Conservation (phyloP, 768 basidiomycete species). For the Suillus subluteus region DNA sequence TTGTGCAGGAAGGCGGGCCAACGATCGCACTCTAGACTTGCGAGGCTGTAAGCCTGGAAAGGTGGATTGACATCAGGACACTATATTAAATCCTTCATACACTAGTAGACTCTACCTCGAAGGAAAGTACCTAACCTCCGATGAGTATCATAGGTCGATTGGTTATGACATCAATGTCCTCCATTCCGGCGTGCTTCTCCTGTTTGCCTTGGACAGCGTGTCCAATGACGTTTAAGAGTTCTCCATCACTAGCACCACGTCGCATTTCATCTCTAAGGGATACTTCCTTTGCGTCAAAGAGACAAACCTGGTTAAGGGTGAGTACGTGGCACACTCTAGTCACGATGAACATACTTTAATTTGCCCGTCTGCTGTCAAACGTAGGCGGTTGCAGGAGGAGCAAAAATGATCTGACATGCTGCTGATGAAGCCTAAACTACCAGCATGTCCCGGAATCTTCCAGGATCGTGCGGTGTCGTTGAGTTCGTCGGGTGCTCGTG, state of each 20-base stretch:
- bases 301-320: conserved; percentile 62
- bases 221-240: conserved; percentile 62
- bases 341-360: conserved; percentile 62
- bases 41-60: conserved; percentile 15
- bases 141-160: conserved; percentile 93
- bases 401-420: conserved; percentile 96
- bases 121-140: conserved; percentile 76
- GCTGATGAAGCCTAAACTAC: conserved; percentile 85
- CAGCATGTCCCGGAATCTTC: conserved; percentile 69
- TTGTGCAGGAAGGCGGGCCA: conserved; percentile 5
- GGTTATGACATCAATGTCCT: conserved; percentile 71
- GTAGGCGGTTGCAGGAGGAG: conserved; percentile 78
- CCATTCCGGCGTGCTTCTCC: conserved; percentile 86
- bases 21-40: conserved; percentile 10
- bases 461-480: conserved; percentile 86
- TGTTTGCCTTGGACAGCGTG: conserved; percentile 72
- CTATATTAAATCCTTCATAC: not conserved
- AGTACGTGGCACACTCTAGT: conserved; percentile 3
- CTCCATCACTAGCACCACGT: conserved; percentile 61
- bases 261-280: conserved; percentile 80
- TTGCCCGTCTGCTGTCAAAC: conserved; percentile 89
- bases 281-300: conserved; percentile 85
- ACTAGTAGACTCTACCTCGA: conserved; percentile 15
- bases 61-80: conserved; percentile 4
- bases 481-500: conserved; percentile 62